phyloP scores from a whole-genome alignment of 2,329 filamentous ascomycete species.

The Scortechinia acanthostroma region DNA sequence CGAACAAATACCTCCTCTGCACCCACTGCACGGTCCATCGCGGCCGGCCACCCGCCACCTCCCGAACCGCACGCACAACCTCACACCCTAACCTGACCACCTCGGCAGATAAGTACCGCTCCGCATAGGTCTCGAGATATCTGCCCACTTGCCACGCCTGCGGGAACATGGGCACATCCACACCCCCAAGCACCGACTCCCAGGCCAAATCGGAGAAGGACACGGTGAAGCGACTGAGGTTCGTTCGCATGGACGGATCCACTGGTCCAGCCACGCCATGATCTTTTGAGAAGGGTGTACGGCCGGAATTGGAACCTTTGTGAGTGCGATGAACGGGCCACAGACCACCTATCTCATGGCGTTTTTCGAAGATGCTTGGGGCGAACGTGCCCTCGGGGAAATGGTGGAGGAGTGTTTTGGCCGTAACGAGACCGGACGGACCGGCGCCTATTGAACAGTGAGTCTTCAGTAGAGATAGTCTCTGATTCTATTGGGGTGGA shows the following conservation, averaged over 20 bases:
- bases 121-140: conserved; percentile 35
- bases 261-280: conserved; percentile 8
- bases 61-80: not conserved
- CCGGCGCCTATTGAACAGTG: not conserved
- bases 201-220: conserved; percentile 31
- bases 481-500: no score
- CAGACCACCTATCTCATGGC: conserved; percentile 38
- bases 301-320: no score
- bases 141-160: conserved; percentile 39
- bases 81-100: conserved; percentile 13
- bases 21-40: conserved; percentile 6
- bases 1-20: not conserved
- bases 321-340: conserved; percentile 24
- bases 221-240: conserved; percentile 42
- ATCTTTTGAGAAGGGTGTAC: not conserved
- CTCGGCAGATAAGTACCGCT: conserved; percentile 23
- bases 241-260: conserved; percentile 31
- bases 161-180: conserved; percentile 34
- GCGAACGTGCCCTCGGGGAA: conserved; percentile 20
- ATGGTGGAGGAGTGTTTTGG: conserved; percentile 35
- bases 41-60: conserved; percentile 4
- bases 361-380: conserved; percentile 36
- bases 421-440: not conserved
- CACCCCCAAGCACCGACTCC: conserved; percentile 24
- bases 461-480: no score